Evolutionary conservation across 2,329 filamentous ascomycete species (phyloP).

Genomic region (Coniochaeta pulveracea): DNA sequence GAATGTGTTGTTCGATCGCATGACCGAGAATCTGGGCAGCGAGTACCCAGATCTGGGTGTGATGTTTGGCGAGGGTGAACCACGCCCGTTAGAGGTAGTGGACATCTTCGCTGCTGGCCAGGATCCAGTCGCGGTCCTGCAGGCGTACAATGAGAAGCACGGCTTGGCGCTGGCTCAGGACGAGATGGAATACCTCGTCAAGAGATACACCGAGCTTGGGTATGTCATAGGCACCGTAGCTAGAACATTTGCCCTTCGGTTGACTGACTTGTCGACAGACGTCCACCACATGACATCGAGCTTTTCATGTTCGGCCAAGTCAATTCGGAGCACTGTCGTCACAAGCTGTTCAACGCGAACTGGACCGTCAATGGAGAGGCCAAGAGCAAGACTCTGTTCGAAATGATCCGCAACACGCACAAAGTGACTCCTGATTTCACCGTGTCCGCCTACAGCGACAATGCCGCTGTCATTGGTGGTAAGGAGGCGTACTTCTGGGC

Average conservation of each 20-base stretch:
- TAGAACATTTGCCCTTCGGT: too few species aligned
- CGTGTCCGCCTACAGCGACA: slow-evolving; percentile 95
- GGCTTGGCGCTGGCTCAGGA: slow-evolving; percentile 76
- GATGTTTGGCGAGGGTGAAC: slow-evolving; percentile 66
- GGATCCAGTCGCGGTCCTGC: slow-evolving; percentile 59
- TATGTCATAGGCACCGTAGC: too few species aligned
- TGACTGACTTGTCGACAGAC: slow-evolving; percentile 17
- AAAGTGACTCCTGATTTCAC: slow-evolving; percentile 69
- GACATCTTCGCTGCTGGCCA: slow-evolving; percentile 56
- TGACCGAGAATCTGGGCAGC: slow-evolving; percentile 76
- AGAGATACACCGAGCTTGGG: slow-evolving; percentile 57
- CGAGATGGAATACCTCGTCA: slow-evolving; percentile 86
- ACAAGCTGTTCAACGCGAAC: slow-evolving; percentile 91
- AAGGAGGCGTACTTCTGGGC: slow-evolving; percentile 70
- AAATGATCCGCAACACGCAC: slow-evolving; percentile 95
- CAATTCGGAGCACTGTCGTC: slow-evolving; percentile 84
- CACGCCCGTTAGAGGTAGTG: slow-evolving; percentile 59
- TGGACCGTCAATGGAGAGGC: slow-evolving; percentile 86
- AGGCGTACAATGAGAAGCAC: slow-evolving; percentile 71
- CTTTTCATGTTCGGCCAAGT: slow-evolving; percentile 99
- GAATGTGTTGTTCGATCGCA: slow-evolving; percentile 78
- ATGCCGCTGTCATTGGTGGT: slow-evolving; percentile 83
- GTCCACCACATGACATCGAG: slow-evolving; percentile 77
- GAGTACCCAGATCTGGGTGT: slow-evolving; percentile 55
- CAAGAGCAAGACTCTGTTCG: slow-evolving; percentile 75